Conservation (phyloP, 345 rosid species). For the Citrus maxima region DNA sequence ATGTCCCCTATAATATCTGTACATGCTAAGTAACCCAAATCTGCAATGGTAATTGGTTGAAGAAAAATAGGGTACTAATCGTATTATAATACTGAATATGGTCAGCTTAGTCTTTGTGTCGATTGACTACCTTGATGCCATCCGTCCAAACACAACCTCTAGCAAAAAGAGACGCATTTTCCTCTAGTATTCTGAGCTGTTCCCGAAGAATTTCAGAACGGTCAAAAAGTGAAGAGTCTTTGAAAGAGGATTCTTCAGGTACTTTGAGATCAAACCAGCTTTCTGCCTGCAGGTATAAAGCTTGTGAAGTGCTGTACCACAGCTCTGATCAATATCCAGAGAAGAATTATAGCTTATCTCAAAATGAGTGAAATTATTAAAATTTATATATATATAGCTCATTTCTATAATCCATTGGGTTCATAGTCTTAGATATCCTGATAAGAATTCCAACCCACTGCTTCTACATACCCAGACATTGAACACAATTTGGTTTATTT, state of each 20-base stretch:
- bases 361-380: neutral
- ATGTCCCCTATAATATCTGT: neutral
- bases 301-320: neutral
- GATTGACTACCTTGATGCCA: slow-evolving; percentile 7
- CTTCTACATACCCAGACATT: neutral
- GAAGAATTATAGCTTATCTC: neutral
- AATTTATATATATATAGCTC: no score
- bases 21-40: neutral
- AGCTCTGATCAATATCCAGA: neutral
- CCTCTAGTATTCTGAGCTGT: slow-evolving; percentile 13
- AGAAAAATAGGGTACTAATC: neutral
- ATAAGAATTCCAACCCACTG: neutral
- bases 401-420: neutral
- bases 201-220: slow-evolving; percentile 9
- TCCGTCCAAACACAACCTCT: slow-evolving; percentile 14
- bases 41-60: neutral
- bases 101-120: slow-evolving; percentile 14
- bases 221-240: neutral
- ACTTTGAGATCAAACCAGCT: slow-evolving; percentile 25
- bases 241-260: neutral
- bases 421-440: neutral
- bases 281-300: slow-evolving; percentile 20
- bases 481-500: neutral
- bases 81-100: neutral
- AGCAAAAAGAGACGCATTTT: slow-evolving; percentile 20